Percentiles rank a stretch among this genome's conserved stretches.
phyloP scores from a whole-genome alignment of 2,329 filamentous ascomycete species.

The Cucurbitaria berberidis region DNA sequence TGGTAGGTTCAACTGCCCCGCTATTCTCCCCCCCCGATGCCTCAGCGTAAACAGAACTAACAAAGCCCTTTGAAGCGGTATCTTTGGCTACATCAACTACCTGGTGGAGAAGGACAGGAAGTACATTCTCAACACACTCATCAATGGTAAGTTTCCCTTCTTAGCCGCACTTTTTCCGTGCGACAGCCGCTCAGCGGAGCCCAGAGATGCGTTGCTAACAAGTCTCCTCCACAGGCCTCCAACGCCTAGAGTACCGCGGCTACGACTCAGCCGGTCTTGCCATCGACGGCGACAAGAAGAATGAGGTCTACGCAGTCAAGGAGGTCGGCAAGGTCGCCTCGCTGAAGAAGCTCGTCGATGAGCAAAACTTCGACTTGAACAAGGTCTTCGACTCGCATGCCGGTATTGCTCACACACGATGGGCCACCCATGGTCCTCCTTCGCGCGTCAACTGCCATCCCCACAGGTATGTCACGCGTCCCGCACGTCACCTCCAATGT shows the following conservation, averaged over 20 bases:
- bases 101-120: slow-evolving; percentile 98
- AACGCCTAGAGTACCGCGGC: slow-evolving; percentile 95
- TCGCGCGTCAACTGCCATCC: slow-evolving; percentile 97
- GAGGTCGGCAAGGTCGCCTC: slow-evolving; percentile 99
- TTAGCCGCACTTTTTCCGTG: slow-evolving; percentile 8
- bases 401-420: slow-evolving; percentile 97
- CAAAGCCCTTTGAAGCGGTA: slow-evolving; percentile 67
- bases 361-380: slow-evolving; percentile 80
- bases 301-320: slow-evolving; percentile 96
- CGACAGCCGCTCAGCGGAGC: slow-evolving; percentile 9
- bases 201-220: slow-evolving; percentile 29
- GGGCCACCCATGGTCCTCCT: slow-evolving; percentile 96
- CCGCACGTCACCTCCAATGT: background rate
- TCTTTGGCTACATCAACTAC: slow-evolving; percentile 99
- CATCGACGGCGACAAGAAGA: slow-evolving; percentile 97
- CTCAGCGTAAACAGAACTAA: slow-evolving; percentile 25
- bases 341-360: slow-evolving; percentile 89
- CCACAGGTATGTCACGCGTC: slow-evolving; percentile 72
- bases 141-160: slow-evolving; percentile 76
- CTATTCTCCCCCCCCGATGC: slow-evolving; percentile 6
- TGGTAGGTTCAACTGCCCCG: slow-evolving; percentile 45
- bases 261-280: slow-evolving; percentile 98
- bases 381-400: slow-evolving; percentile 98
- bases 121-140: slow-evolving; percentile 92
- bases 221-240: slow-evolving; percentile 68